Conservation (phyloP, 2,329 filamentous ascomycete species). For the Aureobasidium sp. region DNA sequence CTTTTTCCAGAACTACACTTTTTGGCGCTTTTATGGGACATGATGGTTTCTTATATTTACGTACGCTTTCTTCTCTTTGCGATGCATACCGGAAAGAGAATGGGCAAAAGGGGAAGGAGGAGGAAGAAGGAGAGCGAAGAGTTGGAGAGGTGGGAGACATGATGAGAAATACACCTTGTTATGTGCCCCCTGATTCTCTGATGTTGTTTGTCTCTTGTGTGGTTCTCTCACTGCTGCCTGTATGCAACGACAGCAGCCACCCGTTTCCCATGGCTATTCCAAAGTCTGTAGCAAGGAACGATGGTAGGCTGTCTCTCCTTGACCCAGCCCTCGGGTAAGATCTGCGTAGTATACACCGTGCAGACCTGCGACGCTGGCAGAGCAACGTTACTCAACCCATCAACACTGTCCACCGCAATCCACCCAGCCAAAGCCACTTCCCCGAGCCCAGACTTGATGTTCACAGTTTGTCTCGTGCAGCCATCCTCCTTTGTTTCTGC, state of each 20-base stretch:
- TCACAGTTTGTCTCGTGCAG: background rate
- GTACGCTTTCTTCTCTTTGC: background rate
- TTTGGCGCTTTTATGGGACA: conserved; percentile 6
- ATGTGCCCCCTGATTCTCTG: background rate
- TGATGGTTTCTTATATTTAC: conserved; percentile 4
- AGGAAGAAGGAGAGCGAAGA: background rate
- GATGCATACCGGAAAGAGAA: background rate
- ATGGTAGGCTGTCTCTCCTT: background rate
- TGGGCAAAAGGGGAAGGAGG: background rate
- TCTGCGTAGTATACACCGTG: conserved; percentile 6
- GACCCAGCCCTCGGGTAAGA: background rate
- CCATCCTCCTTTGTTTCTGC: background rate
- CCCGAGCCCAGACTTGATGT: background rate
- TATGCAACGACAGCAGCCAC: conserved; percentile 5
- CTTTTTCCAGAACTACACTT: background rate
- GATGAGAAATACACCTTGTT: conserved; percentile 10
- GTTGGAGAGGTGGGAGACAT: background rate
- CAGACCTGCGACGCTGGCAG: background rate
- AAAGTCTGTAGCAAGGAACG: conserved; percentile 9
- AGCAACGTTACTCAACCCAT: background rate
- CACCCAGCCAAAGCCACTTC: background rate
- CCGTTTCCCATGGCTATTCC: background rate
- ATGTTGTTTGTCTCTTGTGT: background rate
- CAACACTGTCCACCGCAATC: background rate
- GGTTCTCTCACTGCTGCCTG: background rate